phyloP scores from a whole-genome alignment of 2,329 filamentous ascomycete genomes.

The Didymella pomorum region DNA sequence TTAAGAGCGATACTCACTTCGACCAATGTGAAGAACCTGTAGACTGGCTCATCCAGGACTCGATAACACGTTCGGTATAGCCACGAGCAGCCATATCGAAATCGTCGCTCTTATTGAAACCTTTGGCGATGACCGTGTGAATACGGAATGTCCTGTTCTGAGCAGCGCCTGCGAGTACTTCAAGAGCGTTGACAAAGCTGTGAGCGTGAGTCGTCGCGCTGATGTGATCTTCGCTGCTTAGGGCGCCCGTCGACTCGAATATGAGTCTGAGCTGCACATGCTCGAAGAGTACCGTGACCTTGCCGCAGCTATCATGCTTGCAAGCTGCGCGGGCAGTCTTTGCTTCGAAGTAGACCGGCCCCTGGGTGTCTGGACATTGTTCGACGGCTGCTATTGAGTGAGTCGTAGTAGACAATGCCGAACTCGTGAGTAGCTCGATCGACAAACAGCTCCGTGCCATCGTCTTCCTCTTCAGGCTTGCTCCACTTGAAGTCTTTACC shows the following conservation, averaged over 20 bases:
- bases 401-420: conserved; percentile 22
- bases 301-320: conserved; percentile 23
- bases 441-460: conserved; percentile 10
- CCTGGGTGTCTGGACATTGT: conserved; percentile 21
- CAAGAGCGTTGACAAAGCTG: conserved; percentile 22
- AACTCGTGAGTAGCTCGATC: conserved; percentile 31
- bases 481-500: conserved; percentile 18
- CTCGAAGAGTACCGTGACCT: conserved; percentile 25
- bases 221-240: neutral
- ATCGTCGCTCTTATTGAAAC: conserved; percentile 12
- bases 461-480: neutral
- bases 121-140: conserved; percentile 11
- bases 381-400: neutral
- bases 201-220: conserved; percentile 8
- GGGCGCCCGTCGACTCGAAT: conserved; percentile 13
- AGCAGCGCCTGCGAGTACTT: conserved; percentile 11
- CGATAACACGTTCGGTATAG: neutral
- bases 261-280: conserved; percentile 29
- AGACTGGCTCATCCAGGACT: conserved; percentile 13
- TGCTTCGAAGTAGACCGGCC: conserved; percentile 28
- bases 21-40: conserved; percentile 21
- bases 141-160: conserved; percentile 26
- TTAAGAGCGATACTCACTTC: conserved; percentile 13
- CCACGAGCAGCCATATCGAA: conserved; percentile 27
- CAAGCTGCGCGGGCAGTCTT: conserved; percentile 22